A percentile compares a stretch with the other conserved stretches of the same genome.
These are phyloP conservation scores for Gracilariopsis chorda DNA, from an alignment of 23 red algal species.

Conservation along the genomic window DNA sequence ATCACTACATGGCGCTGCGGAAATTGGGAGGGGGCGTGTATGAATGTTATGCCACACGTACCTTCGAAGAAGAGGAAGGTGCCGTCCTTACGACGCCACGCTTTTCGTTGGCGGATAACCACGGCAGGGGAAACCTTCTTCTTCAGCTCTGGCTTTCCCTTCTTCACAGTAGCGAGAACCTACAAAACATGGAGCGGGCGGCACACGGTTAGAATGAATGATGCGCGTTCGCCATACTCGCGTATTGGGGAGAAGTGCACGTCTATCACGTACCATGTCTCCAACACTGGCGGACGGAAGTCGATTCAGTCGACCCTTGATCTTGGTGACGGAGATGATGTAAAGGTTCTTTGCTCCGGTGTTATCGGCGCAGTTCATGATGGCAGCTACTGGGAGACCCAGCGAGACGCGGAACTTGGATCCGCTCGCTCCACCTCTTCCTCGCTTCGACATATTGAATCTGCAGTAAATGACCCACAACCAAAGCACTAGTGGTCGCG, in stretches of 20 bases:
- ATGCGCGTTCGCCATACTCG: neutral
- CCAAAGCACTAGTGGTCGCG: too few species aligned
- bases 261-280: conserved; percentile 86
- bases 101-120: conserved; percentile 92
- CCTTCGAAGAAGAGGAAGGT: conserved; percentile 95
- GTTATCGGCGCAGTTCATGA: conserved; percentile 99
- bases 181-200: neutral
- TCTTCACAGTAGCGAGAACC: conserved; percentile 96
- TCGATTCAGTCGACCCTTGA: conserved; percentile 91
- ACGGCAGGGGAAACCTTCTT: conserved; percentile 98
- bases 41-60: conserved; percentile 54
- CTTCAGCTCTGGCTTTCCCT: conserved; percentile 97
- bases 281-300: conserved; percentile 92
- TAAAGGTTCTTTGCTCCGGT: conserved; percentile 99
- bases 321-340: conserved; percentile 95
- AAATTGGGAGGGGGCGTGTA: neutral
- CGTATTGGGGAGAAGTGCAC: neutral
- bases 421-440: conserved; percentile 90
- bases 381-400: conserved; percentile 88
- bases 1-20: conserved; percentile 21
- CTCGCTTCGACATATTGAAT: conserved; percentile 75
- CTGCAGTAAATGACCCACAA: too few species aligned
- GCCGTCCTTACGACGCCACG: conserved; percentile 96
- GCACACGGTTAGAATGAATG: neutral
- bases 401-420: conserved; percentile 94